Base-by-base conservation (phyloP, 2,329 filamentous ascomycete species). In the Lecanoromycetidae sp. region DNA sequence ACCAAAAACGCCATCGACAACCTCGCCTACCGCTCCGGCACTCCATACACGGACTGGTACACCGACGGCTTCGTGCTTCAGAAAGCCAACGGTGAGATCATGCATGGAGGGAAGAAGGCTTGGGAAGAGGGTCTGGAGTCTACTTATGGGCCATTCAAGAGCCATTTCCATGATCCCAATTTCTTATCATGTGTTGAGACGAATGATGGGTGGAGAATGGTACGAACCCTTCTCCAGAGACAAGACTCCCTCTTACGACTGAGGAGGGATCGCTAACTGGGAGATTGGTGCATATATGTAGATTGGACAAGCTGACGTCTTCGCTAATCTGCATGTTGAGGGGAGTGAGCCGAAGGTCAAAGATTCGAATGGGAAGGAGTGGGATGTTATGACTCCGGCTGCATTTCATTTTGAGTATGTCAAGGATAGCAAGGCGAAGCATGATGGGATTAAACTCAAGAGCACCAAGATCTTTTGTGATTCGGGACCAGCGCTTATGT, bases 351-450 rank as follows among this genome's bases (percentile, higher is more conserved):
- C 36, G 3, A 39, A 39, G 8, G 22, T 26, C 36, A 39, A 39
- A 23, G 36, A 39, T 25, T 10, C 5, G 22, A 34, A 15, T 10
- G 44, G 44, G 1, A 41, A 26, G 10, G 9, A 42, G 30, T 48
- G 45, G 45, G 45, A 48, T 27, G 19, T 41, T 10, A 19, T 48
- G 26, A 42, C 29, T 7, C 45, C 37, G 17, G 19, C 20, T 2
- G 26, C 27, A 4, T 48, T 42, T 13, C 37, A 36, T 10, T 42
- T 48, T n/a, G 38, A 34, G 22, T 48, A 41, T 15, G 38, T 41
- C 17, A 48, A 27, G 38, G 38, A 42, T 41, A 20, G 29, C 12
- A 30, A 8, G 37, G 37, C 37, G 37, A 27, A 33, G 45, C 27
- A 42, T 34, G 29, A 29, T 13, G 37, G 45, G 4, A 22, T 48